Evolutionary conservation across 2,329 filamentous ascomycete species (phyloP).

Genomic region (Clonostachys byssicola): DNA sequence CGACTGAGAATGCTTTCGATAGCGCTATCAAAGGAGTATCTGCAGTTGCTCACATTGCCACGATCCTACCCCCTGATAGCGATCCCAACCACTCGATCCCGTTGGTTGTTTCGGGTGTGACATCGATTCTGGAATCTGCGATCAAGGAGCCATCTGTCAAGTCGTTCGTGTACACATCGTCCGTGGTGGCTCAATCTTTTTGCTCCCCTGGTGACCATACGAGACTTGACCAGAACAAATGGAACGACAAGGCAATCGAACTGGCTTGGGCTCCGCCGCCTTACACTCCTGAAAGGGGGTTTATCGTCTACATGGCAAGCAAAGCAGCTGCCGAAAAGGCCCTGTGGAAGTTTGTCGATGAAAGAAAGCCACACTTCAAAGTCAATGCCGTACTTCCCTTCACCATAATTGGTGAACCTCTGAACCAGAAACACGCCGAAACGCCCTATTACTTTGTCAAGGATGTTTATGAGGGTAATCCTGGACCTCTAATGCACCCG

Average conservation of each 20-base stretch:
- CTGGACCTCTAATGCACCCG: too few species aligned
- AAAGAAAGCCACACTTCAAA: slow-evolving; percentile 13
- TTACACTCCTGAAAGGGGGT: slow-evolving; percentile 6
- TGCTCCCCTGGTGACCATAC: slow-evolving; percentile 1
- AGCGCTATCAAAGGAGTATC: slow-evolving; percentile 16
- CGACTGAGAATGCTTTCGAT: slow-evolving; percentile 27
- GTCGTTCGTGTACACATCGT: slow-evolving; percentile 18
- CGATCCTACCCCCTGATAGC: slow-evolving; percentile 20
- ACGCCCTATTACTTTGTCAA: too few species aligned
- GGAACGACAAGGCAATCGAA: slow-evolving; percentile 21
- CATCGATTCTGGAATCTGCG: slow-evolving; percentile 32
- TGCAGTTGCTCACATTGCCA: slow-evolving; percentile 31
- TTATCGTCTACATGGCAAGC: slow-evolving; percentile 18
- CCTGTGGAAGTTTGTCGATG: slow-evolving; percentile 18
- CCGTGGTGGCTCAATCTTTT: slow-evolving; percentile 9
- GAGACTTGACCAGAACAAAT: slow-evolving; percentile 13
- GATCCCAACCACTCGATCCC: slow-evolving; percentile 34
- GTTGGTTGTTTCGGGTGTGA: slow-evolving; percentile 12
- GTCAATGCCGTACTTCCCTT: slow-evolving; percentile 11
- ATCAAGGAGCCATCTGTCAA: slow-evolving; percentile 30
- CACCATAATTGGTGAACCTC: slow-evolving; percentile 8
- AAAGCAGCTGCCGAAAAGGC: slow-evolving; percentile 22
- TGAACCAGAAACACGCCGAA: slow-evolving; percentile 9
- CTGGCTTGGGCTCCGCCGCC: slow-evolving; percentile 20
- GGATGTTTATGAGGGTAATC: too few species aligned